Percentiles rank a stretch among this genome's conserved stretches.
Evolutionary conservation across 176 grass and related monocot genomes (phyloP).

Genomic region (Cymbopogon citratus): DNA sequence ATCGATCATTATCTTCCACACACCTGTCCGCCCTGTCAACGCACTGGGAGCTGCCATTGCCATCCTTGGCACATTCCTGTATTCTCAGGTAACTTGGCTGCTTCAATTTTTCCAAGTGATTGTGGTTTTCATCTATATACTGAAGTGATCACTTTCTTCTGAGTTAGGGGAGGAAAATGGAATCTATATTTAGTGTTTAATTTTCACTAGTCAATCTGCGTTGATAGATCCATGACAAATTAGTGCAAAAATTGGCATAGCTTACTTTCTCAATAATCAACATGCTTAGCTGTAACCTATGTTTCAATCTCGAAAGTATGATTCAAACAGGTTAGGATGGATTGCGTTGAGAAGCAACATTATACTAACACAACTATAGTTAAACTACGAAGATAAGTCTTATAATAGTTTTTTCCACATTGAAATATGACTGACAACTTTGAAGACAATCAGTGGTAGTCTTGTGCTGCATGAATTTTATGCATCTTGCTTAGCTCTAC

Average conservation of each 20-base stretch:
- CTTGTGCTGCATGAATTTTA: not conserved
- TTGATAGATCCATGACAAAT: not conserved
- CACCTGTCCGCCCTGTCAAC: conserved; percentile 77
- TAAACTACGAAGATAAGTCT: not conserved
- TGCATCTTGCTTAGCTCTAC: too few species aligned
- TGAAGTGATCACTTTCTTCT: not conserved
- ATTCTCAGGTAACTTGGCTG: conserved; percentile 78
- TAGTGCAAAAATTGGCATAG: not conserved
- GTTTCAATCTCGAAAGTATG: not conserved
- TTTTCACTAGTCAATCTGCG: not conserved
- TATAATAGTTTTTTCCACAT: not conserved
- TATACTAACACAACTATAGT: not conserved
- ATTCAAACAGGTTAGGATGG: conserved; percentile 4
- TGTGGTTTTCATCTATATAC: not conserved
- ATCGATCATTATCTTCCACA: conserved; percentile 90
- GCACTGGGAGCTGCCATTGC: conserved; percentile 90
- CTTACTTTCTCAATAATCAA: not conserved
- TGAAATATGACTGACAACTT: not conserved
- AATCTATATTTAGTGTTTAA: conserved; percentile 1
- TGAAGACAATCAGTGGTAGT: not conserved
- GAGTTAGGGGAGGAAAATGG: not conserved
- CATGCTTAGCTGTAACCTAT: not conserved
- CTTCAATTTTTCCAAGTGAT: not conserved
- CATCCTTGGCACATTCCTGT: conserved; percentile 88
- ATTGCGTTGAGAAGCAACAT: not conserved